phyloP scores from a whole-genome alignment of 805 yeast genomes.

The Starmerella potacharoeniae region DNA sequence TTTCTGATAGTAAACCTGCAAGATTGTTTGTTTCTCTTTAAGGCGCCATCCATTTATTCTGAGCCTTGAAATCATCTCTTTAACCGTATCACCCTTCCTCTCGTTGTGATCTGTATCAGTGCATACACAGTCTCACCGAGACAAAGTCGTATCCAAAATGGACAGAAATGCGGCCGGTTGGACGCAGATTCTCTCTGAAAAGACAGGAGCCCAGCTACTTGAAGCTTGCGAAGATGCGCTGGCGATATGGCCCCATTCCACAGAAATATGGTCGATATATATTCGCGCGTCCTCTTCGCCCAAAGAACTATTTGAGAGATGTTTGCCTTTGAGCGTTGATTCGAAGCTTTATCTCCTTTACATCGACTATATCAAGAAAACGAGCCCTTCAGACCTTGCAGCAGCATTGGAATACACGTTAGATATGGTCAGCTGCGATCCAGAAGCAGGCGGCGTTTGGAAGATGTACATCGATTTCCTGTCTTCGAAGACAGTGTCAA shows the following conservation, averaged over 20 bases:
- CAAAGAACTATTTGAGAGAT: slow-evolving; percentile 47
- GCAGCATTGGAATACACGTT: slow-evolving; percentile 83
- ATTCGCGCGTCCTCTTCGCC: slow-evolving; percentile 47
- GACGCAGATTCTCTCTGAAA: not conserved
- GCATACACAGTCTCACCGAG: not conserved
- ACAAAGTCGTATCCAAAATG: not conserved
- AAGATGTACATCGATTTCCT: slow-evolving; percentile 69
- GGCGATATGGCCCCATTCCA: slow-evolving; percentile 53
- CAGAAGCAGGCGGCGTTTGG: slow-evolving; percentile 64
- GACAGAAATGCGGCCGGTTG: slow-evolving; percentile 1
- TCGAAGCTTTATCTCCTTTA: slow-evolving; percentile 68
- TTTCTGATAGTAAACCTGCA: too few species aligned
- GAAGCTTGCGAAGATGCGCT: slow-evolving; percentile 40
- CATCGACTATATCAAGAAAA: slow-evolving; percentile 62
- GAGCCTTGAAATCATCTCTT: too few species aligned
- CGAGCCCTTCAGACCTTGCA: slow-evolving; percentile 66
- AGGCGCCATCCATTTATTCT: not conserved
- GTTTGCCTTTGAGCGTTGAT: slow-evolving; percentile 50
- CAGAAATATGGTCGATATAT: slow-evolving; percentile 64
- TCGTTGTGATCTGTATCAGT: not conserved
- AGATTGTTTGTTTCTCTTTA: not conserved
- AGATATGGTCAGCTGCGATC: slow-evolving; percentile 67
- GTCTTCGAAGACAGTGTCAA: slow-evolving; percentile 45
- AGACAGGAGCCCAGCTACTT: not conserved
- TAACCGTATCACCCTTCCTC: not conserved